Evolutionary conservation across 2,329 filamentous ascomycete genomes (phyloP).

Genomic region (Onygenales sp.): DNA sequence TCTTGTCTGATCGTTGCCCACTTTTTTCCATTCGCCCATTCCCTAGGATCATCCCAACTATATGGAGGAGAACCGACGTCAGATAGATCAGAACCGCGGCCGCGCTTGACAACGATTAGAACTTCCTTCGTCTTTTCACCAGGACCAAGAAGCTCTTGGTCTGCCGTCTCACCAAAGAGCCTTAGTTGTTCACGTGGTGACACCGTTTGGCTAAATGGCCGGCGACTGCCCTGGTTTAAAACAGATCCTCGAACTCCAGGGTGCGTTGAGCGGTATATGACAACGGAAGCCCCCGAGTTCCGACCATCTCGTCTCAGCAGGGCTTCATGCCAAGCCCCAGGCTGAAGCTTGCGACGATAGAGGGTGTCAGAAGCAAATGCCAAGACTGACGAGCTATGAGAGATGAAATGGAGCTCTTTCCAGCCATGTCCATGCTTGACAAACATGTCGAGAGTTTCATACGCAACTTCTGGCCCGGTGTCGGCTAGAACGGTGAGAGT

Average conservation of each 20-base stretch:
- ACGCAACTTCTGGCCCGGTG: constrained; percentile 2
- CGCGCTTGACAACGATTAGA: constrained; percentile 8
- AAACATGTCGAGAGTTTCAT: constrained; percentile 11
- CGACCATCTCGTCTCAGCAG: constrained; percentile 8
- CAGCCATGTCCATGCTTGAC: constrained; percentile 12
- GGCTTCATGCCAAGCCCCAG: constrained; percentile 9
- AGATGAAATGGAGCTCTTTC: constrained; percentile 12
- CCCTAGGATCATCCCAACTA: neutral
- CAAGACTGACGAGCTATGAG: constrained; percentile 9
- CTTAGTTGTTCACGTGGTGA: constrained; percentile 1
- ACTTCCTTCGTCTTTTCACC: constrained; percentile 4
- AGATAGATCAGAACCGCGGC: constrained; percentile 4
- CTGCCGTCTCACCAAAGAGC: constrained; percentile 4
- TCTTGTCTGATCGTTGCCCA: neutral
- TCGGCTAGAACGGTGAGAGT: constrained; percentile 10
- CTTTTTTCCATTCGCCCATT: neutral
- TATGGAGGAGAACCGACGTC: neutral
- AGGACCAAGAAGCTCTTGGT: neutral
- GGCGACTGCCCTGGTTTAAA: neutral
- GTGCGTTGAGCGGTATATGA: constrained; percentile 11
- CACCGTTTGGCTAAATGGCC: constrained; percentile 3
- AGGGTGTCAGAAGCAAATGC: neutral
- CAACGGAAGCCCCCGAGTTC: constrained; percentile 10
- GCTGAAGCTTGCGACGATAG: constrained; percentile 9
- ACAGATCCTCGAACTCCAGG: constrained; percentile 1